These are phyloP conservation scores for Przewalskia tangutica DNA, from an alignment of 257 asterid genomes.

Conservation along the genomic window DNA sequence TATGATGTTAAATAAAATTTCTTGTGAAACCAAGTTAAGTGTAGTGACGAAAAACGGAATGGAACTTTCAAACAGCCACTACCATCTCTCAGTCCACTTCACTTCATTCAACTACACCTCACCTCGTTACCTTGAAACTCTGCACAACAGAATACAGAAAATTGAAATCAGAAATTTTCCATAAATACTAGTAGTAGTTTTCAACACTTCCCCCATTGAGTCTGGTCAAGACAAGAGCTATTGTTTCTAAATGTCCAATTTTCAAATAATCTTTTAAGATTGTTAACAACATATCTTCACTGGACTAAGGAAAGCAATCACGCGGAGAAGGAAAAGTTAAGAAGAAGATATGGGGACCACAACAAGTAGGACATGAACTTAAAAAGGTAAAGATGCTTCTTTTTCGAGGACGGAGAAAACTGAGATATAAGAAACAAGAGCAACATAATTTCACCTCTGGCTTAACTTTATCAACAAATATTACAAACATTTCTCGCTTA, in stretches of 20 bases:
- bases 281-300: not conserved
- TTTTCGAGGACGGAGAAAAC: not conserved
- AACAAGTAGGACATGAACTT: not conserved
- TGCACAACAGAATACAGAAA: slow-evolving; percentile 13
- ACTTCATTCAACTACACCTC: slow-evolving; percentile 4
- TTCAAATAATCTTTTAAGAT: not conserved
- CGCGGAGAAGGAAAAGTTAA: not conserved
- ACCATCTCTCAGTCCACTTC: not conserved
- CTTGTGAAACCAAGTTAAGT: not conserved
- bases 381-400: not conserved
- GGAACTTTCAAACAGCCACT: not conserved
- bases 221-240: not conserved
- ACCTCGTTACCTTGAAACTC: slow-evolving; percentile 51
- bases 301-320: not conserved
- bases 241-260: not conserved
- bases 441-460: not conserved
- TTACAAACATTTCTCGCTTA: not conserved
- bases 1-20: not conserved
- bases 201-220: not conserved
- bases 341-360: not conserved
- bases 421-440: not conserved
- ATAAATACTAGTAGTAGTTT: not conserved
- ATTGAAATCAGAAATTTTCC: not conserved
- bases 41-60: not conserved
- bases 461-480: not conserved